These are phyloP conservation scores for Solanum boliviense DNA, from an alignment of 257 asterid species.

Conservation along the genomic window DNA sequence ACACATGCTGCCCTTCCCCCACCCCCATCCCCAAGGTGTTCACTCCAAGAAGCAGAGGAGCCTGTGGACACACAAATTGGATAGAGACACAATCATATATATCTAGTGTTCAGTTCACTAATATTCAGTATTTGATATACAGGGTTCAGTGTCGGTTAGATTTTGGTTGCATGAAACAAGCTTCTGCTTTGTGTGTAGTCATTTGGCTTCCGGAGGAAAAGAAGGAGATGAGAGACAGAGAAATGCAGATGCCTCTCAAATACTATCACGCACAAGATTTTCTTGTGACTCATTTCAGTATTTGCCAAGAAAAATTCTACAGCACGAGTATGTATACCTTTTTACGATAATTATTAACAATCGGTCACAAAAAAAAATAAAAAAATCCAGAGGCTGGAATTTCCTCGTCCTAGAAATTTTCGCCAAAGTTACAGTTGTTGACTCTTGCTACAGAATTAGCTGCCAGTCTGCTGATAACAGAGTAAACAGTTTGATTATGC, in stretches of 20 bases:
- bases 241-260: constrained; percentile 41
- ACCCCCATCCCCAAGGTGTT: not conserved
- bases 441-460: not conserved
- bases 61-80: not conserved
- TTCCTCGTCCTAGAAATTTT: not conserved
- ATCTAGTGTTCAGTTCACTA: not conserved
- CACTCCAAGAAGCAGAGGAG: not conserved
- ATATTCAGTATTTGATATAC: constrained; percentile 1
- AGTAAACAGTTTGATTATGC: not conserved
- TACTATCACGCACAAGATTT: constrained; percentile 38
- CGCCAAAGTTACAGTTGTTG: not conserved
- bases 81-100: not conserved
- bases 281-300: constrained; percentile 22
- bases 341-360: not conserved
- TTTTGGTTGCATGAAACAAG: constrained; percentile 43
- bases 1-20: not conserved
- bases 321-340: constrained; percentile 41
- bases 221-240: constrained; percentile 45
- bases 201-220: constrained; percentile 40
- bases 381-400: not conserved
- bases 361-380: not conserved
- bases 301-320: constrained; percentile 51
- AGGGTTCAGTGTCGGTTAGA: constrained; percentile 61
- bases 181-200: constrained; percentile 54
- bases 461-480: not conserved